Evolutionary conservation across 371 early-diverging fungal genomes (phyloP).

Genomic region (Choanephora cucurbitarum): DNA sequence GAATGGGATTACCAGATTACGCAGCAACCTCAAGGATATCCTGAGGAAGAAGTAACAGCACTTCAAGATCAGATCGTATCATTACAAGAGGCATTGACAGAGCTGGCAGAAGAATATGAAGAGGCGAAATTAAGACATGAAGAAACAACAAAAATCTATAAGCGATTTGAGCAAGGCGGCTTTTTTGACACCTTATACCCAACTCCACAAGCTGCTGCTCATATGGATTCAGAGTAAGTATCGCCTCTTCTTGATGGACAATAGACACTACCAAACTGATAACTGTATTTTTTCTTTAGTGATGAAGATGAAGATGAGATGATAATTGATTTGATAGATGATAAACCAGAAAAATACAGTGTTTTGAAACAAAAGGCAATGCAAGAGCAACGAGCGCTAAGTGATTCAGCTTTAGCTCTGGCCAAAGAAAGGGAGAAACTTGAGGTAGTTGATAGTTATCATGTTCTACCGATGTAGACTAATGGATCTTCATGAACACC

Average conservation of each 20-base stretch:
- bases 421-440: conserved; percentile 36
- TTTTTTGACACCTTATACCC: conserved; percentile 44
- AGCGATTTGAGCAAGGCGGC: conserved; percentile 38
- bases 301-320: conserved; percentile 39
- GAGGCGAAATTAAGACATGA: conserved; percentile 27
- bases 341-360: conserved; percentile 9
- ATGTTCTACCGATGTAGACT: no score
- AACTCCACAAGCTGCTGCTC: conserved; percentile 7
- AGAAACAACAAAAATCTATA: conserved; percentile 33
- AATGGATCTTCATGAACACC: no score
- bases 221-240: conserved; percentile 35
- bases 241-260: background rate
- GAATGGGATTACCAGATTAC: conserved; percentile 43
- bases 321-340: conserved; percentile 20
- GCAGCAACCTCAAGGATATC: conserved; percentile 21
- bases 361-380: conserved; percentile 20
- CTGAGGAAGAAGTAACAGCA: conserved; percentile 36
- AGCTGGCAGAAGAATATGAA: conserved; percentile 30
- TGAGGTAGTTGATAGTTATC: no score
- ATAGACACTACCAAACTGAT: no score
- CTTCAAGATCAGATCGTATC: conserved; percentile 27
- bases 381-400: conserved; percentile 30
- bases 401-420: conserved; percentile 40
- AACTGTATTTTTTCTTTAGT: no score
- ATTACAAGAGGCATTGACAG: conserved; percentile 30